Evolutionary conservation across 768 basidiomycete genomes (phyloP).

Genomic region (Amanita jacksonii): DNA sequence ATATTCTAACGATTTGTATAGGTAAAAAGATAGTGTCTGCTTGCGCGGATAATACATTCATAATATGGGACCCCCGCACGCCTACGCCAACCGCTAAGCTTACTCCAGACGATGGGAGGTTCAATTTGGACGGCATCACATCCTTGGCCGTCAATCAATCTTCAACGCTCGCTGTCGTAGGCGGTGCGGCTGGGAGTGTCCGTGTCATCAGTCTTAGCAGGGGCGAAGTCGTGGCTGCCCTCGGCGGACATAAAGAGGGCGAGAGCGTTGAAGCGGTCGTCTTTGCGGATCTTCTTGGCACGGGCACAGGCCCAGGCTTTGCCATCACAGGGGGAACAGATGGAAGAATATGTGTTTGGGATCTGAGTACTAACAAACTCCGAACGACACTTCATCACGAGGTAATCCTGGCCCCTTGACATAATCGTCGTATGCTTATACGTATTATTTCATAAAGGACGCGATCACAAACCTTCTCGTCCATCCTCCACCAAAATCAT

Average conservation of each 20-base stretch:
- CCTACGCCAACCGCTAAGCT: conserved; percentile 78
- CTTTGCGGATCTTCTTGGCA: conserved; percentile 59
- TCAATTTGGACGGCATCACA: conserved; percentile 77
- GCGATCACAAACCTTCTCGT: conserved; percentile 74
- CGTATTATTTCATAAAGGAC: conserved; percentile 53
- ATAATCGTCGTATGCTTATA: background rate
- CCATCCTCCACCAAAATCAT: conserved; percentile 64
- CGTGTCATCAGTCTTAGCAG: conserved; percentile 82
- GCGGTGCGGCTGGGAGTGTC: conserved; percentile 77
- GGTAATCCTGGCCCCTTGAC: conserved; percentile 32
- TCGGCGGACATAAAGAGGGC: conserved; percentile 78
- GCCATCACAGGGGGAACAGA: conserved; percentile 88
- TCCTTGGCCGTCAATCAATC: conserved; percentile 77
- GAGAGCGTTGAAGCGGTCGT: conserved; percentile 84
- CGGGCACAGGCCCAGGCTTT: conserved; percentile 50
- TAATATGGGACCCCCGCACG: conserved; percentile 87
- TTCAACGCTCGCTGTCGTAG: conserved; percentile 86
- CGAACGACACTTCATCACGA: conserved; percentile 76
- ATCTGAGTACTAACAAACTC: conserved; percentile 76
- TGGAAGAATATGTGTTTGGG: conserved; percentile 92
- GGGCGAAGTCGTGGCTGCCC: conserved; percentile 68
- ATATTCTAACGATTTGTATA: conserved; percentile 17
- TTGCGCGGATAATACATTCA: conserved; percentile 70
- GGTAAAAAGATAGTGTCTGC: conserved; percentile 88
- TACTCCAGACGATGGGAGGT: conserved; percentile 57